Evolutionary conservation across 257 asterid genomes (phyloP).

Genomic region (Galeopsis tetrahit): DNA sequence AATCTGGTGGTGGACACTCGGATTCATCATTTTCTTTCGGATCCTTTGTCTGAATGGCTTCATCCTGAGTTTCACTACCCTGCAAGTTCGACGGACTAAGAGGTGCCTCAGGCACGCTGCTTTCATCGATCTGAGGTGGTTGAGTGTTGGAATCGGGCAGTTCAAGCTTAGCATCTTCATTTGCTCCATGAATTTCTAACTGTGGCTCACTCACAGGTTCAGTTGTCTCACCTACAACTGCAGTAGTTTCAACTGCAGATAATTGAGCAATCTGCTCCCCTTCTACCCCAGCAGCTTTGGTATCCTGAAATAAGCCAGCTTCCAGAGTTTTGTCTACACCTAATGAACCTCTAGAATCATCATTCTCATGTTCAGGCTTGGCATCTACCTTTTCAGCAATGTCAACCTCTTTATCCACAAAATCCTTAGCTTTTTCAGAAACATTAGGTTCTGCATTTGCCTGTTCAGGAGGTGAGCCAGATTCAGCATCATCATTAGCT

Average conservation of each 20-base stretch:
- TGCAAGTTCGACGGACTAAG: constrained; percentile 35
- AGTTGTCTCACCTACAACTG: constrained; percentile 32
- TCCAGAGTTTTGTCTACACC: constrained; percentile 39
- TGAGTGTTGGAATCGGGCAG: constrained; percentile 29
- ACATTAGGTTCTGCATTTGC: constrained; percentile 30
- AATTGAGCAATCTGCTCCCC: constrained; percentile 38
- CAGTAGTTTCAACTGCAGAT: constrained; percentile 42
- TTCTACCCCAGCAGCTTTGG: constrained; percentile 35
- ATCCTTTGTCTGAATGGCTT: constrained; percentile 39
- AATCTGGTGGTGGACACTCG: constrained; percentile 38
- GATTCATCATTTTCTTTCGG: constrained; percentile 50
- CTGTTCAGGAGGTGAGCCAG: constrained; percentile 44
- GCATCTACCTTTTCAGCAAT: constrained; percentile 35
- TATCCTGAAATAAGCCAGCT: constrained; percentile 38
- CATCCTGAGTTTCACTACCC: constrained; percentile 38
- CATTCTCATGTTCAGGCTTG: constrained; percentile 37
- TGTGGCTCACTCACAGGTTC: constrained; percentile 44
- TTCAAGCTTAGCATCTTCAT: constrained; percentile 33
- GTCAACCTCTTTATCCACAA: constrained; percentile 33
- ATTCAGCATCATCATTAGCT: constrained; percentile 35
- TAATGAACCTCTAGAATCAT: constrained; percentile 32
- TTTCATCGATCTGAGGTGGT: constrained; percentile 31
- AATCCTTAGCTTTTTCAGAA: constrained; percentile 37
- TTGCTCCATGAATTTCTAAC: constrained; percentile 16
- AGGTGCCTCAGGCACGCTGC: constrained; percentile 30